Conservation (phyloP, 2,329 filamentous ascomycete species). For the Endocalyx cinctus region DNA sequence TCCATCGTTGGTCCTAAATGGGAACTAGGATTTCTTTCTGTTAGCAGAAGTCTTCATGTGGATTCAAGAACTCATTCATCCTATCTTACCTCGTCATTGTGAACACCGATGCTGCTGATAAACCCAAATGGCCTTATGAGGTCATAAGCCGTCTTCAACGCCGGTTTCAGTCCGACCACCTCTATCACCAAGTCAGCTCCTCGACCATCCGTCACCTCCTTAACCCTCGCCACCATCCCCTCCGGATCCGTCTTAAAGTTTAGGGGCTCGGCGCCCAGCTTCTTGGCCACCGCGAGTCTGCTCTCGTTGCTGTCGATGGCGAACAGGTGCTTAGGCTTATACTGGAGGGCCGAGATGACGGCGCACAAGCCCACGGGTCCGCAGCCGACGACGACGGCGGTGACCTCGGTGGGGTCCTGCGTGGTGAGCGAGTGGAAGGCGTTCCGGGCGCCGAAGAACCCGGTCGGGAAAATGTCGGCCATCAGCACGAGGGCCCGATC, state of each 20-base stretch:
- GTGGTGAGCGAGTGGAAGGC: conserved; percentile 62
- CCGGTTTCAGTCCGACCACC: conserved; percentile 66
- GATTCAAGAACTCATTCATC: too few relatives aligned
- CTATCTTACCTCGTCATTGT: conserved; percentile 63
- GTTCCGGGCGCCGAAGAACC: conserved; percentile 78
- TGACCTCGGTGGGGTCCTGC: conserved; percentile 59
- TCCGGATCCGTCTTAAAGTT: conserved; percentile 68
- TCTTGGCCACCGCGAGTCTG: conserved; percentile 67
- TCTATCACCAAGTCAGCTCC: conserved; percentile 84
- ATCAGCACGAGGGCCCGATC: conserved; percentile 77
- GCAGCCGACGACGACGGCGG: conserved; percentile 77
- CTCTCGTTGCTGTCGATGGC: conserved; percentile 75
- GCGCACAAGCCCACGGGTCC: conserved; percentile 84
- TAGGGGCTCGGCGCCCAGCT: conserved; percentile 75
- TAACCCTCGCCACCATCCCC: conserved; percentile 63
- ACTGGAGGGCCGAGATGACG: conserved; percentile 70
- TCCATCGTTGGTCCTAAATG: conserved; percentile 61
- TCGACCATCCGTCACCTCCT: conserved; percentile 70
- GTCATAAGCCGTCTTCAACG: conserved; percentile 66
- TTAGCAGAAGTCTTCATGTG: too few relatives aligned
- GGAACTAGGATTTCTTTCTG: too few relatives aligned
- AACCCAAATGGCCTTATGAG: conserved; percentile 67
- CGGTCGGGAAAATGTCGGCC: conserved; percentile 89
- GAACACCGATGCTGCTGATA: conserved; percentile 72
- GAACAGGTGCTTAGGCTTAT: conserved; percentile 69